Evolutionary conservation across 305 asterid genomes (phyloP), one percentile per base, ranked within the genome.

Genomic region (Fraxinus baroniana): DNA sequence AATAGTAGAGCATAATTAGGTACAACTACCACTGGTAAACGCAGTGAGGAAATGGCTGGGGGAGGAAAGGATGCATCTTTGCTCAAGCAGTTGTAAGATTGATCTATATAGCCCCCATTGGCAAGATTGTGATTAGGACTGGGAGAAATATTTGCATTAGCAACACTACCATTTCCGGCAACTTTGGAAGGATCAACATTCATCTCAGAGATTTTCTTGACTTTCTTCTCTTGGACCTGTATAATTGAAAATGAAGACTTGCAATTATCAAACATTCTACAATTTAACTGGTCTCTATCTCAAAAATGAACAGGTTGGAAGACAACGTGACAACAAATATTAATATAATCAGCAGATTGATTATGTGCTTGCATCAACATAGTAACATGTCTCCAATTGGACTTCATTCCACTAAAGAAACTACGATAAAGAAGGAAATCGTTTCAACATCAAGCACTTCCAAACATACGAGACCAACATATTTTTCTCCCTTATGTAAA

Each of bases 191-290:
- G 88, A 87, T 92, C 95, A 24, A 89, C 80, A 86, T 92, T 97
- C 86, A 93, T 89, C 18, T 92, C 97, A 78, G 92, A 88, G 80
- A 94, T 79, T 90, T 94, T 97, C 95, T 93, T 94, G 80, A 97
- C 85, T 85, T 94, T 97, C 93, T 93, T 97, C 90, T 94, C 99
- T 88, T 95, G 99, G 86, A 97, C 97, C 99, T 97, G 94, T 81
- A 80, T 83, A 70, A 84, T 78, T 66, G 86, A 78, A 64, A 81
- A 78, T 24, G 22, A 64, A 49, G 22, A 49, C 76, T 57, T 77
- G 46, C 28, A 52, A 80, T 82, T 36, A 76, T 44, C 73, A 70
- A 77, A 80, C 52, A 24, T 52, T 66, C 37, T 7, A 44, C 41
- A 26, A 86, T 32, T 77, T 66, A 28, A 68, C 74, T 9, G 36